These are phyloP conservation scores for Clonostachys rhizophaga DNA, from an alignment of 2,329 filamentous ascomycete species.

Conservation along the genomic window DNA sequence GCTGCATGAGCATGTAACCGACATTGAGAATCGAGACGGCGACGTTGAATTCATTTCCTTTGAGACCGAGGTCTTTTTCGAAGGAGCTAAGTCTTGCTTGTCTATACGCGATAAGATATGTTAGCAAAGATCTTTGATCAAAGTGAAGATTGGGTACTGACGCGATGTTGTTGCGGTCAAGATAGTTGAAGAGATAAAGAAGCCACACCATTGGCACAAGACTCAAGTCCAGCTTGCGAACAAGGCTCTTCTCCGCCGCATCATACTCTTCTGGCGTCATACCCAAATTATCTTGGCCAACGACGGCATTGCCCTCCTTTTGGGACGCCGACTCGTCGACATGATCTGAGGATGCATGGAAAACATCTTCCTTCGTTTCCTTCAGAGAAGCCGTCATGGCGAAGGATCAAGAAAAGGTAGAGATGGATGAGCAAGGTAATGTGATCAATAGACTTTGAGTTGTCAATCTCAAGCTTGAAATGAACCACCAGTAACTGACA, in stretches of 20 bases:
- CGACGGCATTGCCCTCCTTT: neutral
- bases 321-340: neutral
- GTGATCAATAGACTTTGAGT: too few relatives aligned
- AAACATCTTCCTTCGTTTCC: neutral
- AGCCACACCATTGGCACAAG: constrained; percentile 14
- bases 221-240: constrained; percentile 14
- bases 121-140: neutral
- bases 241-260: constrained; percentile 10
- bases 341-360: neutral
- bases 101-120: constrained; percentile 3
- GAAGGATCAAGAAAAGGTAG: too few relatives aligned
- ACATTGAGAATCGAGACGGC: constrained; percentile 16
- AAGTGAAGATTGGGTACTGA: constrained; percentile 2
- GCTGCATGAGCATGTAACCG: constrained; percentile 3
- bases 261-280: neutral
- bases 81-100: constrained; percentile 13
- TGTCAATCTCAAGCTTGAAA: too few relatives aligned
- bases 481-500: too few relatives aligned
- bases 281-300: neutral
- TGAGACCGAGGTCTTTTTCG: constrained; percentile 13
- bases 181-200: constrained; percentile 15
- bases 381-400: neutral
- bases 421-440: too few relatives aligned
- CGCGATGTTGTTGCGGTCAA: constrained; percentile 14
- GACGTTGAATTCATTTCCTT: constrained; percentile 13